A percentile compares a stretch with the other conserved stretches of the same genome.
Conservation (phyloP, 2,329 filamentous ascomycete species). For the Colletotrichum aenigma region DNA sequence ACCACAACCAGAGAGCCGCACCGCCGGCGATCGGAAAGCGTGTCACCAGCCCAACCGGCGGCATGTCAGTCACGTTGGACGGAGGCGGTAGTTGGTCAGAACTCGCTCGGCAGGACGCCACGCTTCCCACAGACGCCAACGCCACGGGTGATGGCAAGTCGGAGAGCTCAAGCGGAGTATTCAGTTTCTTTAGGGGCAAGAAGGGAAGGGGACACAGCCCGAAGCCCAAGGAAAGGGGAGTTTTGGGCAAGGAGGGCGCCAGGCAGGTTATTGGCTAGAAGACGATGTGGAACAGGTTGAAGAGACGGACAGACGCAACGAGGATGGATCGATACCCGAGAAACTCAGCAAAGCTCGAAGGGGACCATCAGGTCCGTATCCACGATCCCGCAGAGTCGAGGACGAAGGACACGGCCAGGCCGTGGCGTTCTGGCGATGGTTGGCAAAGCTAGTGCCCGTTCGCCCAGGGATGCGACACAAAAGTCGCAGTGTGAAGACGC, state of each 20-base stretch:
- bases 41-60: conserved; percentile 78
- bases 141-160: conserved; percentile 55
- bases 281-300: neutral
- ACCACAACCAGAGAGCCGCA: conserved; percentile 35
- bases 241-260: conserved; percentile 93
- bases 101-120: conserved; percentile 82
- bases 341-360: neutral
- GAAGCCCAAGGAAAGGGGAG: conserved; percentile 91
- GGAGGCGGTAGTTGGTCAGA: conserved; percentile 91
- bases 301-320: conserved; percentile 8
- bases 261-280: conserved; percentile 74
- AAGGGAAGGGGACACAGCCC: conserved; percentile 90
- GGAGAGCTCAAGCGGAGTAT: conserved; percentile 76
- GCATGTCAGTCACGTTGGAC: conserved; percentile 89
- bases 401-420: neutral
- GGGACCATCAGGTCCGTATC: neutral
- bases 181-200: conserved; percentile 88
- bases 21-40: conserved; percentile 64
- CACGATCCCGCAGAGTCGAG: neutral
- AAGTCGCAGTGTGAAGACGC: neutral
- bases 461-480: neutral
- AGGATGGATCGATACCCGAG: conserved; percentile 15
- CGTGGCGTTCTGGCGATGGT: neutral
- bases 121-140: conserved; percentile 70
- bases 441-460: neutral